phyloP scores from a whole-genome alignment of 306 rosid genomes.

The Cicer judaicum region DNA sequence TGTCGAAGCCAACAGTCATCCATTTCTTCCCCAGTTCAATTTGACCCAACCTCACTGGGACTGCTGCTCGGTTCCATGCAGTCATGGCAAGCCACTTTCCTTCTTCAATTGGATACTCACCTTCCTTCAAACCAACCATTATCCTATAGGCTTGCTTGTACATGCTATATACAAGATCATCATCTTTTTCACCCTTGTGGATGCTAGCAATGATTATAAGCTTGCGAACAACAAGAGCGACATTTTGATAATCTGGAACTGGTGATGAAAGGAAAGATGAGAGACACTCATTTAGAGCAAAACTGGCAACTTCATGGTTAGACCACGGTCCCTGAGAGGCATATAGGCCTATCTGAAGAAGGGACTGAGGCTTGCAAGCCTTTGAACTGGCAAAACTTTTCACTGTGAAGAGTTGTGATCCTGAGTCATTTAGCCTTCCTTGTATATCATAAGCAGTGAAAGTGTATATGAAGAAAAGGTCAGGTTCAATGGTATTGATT shows the following conservation, averaged over 20 bases:
- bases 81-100: slow-evolving; percentile 97
- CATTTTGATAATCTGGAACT: slow-evolving; percentile 66
- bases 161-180: slow-evolving; percentile 71
- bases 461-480: slow-evolving; percentile 70
- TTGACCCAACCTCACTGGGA: slow-evolving; percentile 81
- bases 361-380: slow-evolving; percentile 70
- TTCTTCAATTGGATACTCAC: slow-evolving; percentile 82
- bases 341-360: slow-evolving; percentile 78
- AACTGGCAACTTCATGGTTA: slow-evolving; percentile 78
- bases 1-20: slow-evolving; percentile 80
- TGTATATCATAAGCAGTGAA: slow-evolving; percentile 72
- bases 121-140: slow-evolving; percentile 90
- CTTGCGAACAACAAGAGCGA: slow-evolving; percentile 78
- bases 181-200: slow-evolving; percentile 81
- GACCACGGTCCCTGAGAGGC: slow-evolving; percentile 72
- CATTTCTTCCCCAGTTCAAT: slow-evolving; percentile 79
- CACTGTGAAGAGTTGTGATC: slow-evolving; percentile 64
- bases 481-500: slow-evolving; percentile 57
- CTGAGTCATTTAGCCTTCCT: slow-evolving; percentile 77
- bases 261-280: slow-evolving; percentile 76
- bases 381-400: slow-evolving; percentile 69
- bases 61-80: slow-evolving; percentile 91
- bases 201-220: slow-evolving; percentile 70
- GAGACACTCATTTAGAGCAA: slow-evolving; percentile 81
- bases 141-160: slow-evolving; percentile 79